Conservation (phyloP, 2,329 filamentous ascomycete species). For the Graphilbum fragrans region DNA sequence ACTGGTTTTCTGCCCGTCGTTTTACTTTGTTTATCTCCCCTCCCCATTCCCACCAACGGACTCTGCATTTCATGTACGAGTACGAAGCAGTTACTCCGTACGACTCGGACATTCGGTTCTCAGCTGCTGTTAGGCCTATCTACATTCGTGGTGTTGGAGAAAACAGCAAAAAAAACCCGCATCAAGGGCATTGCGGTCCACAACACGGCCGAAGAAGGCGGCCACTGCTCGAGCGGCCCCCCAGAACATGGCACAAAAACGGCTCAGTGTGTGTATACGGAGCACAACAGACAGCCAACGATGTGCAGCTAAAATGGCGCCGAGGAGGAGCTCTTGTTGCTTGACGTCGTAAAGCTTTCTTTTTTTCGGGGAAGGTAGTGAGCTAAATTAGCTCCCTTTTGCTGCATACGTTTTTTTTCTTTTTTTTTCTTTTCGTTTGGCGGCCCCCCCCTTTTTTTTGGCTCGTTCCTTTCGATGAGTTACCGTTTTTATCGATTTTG, state of each 20-base stretch:
- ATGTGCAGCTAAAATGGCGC: conserved; percentile 4
- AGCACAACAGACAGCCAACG: neutral
- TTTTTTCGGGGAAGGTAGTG: neutral
- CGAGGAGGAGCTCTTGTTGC: neutral
- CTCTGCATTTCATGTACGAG: no score
- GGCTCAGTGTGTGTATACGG: neutral
- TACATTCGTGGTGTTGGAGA: neutral
- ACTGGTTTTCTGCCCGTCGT: neutral
- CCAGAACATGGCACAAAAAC: no score
- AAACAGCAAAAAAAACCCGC: no score
- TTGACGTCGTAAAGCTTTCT: conserved; percentile 3
- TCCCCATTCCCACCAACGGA: neutral
- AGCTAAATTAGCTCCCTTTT: conserved; percentile 2
- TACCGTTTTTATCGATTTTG: no score
- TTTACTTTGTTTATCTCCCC: neutral
- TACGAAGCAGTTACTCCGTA: neutral
- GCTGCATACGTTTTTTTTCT: neutral
- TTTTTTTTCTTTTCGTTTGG: neutral
- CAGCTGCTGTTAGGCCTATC: neutral
- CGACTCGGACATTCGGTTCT: neutral
- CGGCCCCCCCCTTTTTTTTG: neutral
- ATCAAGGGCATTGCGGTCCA: no score
- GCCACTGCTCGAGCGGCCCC: no score
- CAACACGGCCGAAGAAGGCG: no score
- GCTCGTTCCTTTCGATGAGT: neutral